A percentile compares a stretch with the other conserved stretches of the same genome.
Conservation (phyloP, 495 filamentous ascomycete species). For the Aspergillus nanangensis region DNA sequence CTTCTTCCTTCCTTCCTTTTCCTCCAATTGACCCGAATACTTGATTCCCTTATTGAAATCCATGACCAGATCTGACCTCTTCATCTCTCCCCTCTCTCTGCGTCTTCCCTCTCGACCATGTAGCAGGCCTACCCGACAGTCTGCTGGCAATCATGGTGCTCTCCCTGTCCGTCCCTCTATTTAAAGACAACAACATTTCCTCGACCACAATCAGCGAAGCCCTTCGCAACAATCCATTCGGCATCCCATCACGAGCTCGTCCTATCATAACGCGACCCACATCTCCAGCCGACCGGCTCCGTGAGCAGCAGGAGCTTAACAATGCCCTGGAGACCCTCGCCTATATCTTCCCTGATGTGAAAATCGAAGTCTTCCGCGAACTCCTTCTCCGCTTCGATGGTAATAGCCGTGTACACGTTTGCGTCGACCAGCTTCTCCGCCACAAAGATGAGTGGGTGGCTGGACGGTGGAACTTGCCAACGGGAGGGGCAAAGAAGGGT, state of each 20-base stretch:
- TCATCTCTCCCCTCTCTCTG: neutral
- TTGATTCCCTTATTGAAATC: neutral
- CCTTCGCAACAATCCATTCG: conserved; percentile 43
- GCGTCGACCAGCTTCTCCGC: conserved; percentile 79
- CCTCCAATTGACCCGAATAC: neutral
- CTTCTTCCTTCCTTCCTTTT: neutral
- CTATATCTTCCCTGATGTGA: conserved; percentile 79
- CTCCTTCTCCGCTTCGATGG: conserved; percentile 77
- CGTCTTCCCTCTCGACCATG: conserved; percentile 21
- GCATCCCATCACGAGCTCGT: conserved; percentile 30
- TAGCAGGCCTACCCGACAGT: conserved; percentile 19
- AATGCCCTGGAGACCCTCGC: conserved; percentile 64
- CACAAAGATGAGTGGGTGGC: conserved; percentile 70
- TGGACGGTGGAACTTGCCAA: conserved; percentile 61
- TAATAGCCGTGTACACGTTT: conserved; percentile 76
- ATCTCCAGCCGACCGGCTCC: conserved; percentile 21
- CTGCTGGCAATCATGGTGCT: conserved; percentile 35
- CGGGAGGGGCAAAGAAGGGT: conserved; percentile 17
- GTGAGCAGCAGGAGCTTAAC: conserved; percentile 67
- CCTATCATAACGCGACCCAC: conserved; percentile 8
- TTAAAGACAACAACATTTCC: conserved; percentile 14
- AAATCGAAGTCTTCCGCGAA: conserved; percentile 88
- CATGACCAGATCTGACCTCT: no score
- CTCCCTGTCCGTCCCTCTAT: conserved; percentile 29
- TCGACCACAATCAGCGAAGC: conserved; percentile 38